Evolutionary conservation across 1,139 yeast genomes (phyloP).

Genomic region (Taphrina sp.): DNA sequence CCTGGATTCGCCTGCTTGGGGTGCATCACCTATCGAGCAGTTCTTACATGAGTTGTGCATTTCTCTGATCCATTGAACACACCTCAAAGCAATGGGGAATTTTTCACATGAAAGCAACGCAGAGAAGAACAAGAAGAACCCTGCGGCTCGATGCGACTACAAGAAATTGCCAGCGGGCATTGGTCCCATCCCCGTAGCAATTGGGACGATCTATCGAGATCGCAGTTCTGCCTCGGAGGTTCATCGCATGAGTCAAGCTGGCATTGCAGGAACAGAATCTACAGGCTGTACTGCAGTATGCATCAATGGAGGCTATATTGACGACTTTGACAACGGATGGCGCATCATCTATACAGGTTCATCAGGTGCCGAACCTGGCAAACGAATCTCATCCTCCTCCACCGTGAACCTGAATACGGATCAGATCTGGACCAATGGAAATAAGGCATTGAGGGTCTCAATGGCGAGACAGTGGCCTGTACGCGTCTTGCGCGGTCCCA

Average conservation of each 20-base stretch:
- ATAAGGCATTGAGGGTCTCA: background rate
- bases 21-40: too few species aligned
- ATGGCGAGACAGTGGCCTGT: conserved; percentile 2
- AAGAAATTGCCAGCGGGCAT: background rate
- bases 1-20: too few species aligned
- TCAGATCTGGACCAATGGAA: background rate
- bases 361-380: conserved; percentile 1
- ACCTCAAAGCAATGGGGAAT: too few species aligned
- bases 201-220: background rate
- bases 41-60: too few species aligned
- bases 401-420: background rate
- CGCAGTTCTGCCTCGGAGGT: background rate
- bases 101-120: too few species aligned
- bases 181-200: background rate
- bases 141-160: background rate
- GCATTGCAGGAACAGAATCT: background rate
- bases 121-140: too few species aligned
- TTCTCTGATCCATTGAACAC: too few species aligned
- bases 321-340: background rate
- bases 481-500: conserved; percentile 1
- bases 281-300: background rate
- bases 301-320: conserved; percentile 1
- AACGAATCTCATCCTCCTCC: background rate
- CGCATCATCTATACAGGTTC: background rate
- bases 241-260: conserved; percentile 3